Percentiles rank a stretch among this genome's conserved stretches.
phyloP scores from a whole-genome alignment of 169 alveolate genomes.

The Plasmodium gonderi region DNA sequence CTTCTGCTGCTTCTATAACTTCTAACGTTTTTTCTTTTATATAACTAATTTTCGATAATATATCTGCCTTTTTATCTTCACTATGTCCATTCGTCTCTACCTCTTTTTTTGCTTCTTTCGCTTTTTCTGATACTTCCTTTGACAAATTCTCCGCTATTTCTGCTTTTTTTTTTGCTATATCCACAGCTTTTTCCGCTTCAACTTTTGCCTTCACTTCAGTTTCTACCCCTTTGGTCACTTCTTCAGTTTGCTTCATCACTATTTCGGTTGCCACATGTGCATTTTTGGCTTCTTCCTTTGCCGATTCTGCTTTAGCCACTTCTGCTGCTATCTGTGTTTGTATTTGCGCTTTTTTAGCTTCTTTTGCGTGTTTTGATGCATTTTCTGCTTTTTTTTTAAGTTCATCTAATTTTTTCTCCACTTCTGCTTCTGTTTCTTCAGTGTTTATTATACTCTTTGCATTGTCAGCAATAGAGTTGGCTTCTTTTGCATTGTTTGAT shows the following conservation, averaged over 20 bases:
- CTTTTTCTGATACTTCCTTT: background rate
- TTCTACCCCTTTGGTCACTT: background rate
- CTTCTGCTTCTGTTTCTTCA: background rate
- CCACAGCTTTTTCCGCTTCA: background rate
- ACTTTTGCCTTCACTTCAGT: no score
- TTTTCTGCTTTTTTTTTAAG: background rate
- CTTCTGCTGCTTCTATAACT: no score
- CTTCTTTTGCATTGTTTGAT: background rate
- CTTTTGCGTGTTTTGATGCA: background rate
- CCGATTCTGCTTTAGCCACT: background rate
- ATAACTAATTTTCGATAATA: no score
- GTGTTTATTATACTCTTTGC: background rate
- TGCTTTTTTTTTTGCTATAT: background rate
- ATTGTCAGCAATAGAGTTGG: background rate
- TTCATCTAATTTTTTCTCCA: background rate
- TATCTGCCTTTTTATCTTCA: no score
- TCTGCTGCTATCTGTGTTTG: background rate
- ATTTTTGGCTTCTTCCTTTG: background rate
- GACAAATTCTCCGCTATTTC: background rate
- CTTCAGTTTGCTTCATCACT: background rate
- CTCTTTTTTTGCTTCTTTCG: background rate
- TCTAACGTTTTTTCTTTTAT: no score
- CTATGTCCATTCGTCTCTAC: no score
- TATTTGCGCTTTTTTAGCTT: background rate
- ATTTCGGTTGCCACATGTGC: background rate